These are phyloP conservation scores for Capronia coronata DNA, from an alignment of 2,329 filamentous ascomycete species.

Conservation along the genomic window DNA sequence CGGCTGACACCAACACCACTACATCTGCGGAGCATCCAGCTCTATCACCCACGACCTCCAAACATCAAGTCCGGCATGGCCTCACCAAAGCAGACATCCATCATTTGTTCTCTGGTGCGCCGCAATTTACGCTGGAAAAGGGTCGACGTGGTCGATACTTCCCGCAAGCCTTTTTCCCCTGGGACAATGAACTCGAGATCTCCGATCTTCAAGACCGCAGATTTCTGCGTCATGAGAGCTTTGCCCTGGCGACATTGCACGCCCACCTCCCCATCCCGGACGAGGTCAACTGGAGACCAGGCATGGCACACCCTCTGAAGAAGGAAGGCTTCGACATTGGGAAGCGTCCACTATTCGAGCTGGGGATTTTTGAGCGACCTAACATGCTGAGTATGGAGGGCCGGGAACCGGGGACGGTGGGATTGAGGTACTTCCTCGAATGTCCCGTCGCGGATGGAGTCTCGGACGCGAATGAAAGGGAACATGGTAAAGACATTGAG, in stretches of 20 bases:
- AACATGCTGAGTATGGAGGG: constrained; percentile 45
- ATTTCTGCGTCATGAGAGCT: constrained; percentile 38
- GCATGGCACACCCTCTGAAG: constrained; percentile 9
- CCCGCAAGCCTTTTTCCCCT: constrained; percentile 42
- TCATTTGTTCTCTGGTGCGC: constrained; percentile 39
- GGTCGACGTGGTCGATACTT: constrained; percentile 37
- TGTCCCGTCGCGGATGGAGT: constrained; percentile 39
- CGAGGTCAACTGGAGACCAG: constrained; percentile 31
- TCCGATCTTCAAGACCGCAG: constrained; percentile 39
- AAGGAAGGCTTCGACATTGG: constrained; percentile 23
- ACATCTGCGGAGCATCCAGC: background rate
- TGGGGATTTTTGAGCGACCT: constrained; percentile 43
- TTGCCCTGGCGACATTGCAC: constrained; percentile 39
- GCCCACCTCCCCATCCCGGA: constrained; percentile 41
- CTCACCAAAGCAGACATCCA: constrained; percentile 37
- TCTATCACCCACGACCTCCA: background rate
- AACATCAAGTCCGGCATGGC: constrained; percentile 5
- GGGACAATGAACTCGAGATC: constrained; percentile 37
- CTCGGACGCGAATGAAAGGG: constrained; percentile 24
- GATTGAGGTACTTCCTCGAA: constrained; percentile 45
- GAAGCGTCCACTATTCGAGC: constrained; percentile 39
- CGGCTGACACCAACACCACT: background rate
- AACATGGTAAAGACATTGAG: constrained; percentile 24
- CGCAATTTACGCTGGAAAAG: constrained; percentile 42
- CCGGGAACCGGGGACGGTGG: constrained; percentile 42